phyloP scores from a whole-genome alignment of 176 grass and related monocot genomes.

The Avena insularis region DNA sequence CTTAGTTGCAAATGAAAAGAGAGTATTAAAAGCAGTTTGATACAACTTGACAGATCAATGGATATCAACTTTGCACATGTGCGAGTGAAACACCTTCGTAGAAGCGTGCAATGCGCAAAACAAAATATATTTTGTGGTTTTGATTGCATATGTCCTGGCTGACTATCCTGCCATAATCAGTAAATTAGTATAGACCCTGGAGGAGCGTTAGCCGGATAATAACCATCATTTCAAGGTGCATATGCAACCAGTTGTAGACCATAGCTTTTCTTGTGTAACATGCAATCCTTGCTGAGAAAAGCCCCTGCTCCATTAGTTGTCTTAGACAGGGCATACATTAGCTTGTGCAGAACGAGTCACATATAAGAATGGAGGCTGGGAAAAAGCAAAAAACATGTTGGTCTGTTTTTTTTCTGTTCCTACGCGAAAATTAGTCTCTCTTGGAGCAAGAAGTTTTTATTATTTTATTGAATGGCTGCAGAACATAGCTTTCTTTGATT shows the following conservation, averaged over 20 bases:
- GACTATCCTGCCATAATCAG: background rate
- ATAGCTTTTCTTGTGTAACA: constrained; percentile 23
- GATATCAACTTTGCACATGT: background rate
- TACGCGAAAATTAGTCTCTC: background rate
- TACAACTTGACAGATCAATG: background rate
- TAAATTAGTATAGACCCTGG: background rate
- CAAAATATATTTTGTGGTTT: background rate
- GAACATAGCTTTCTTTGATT: background rate
- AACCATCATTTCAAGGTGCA: background rate
- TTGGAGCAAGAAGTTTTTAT: background rate
- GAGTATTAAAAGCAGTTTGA: background rate
- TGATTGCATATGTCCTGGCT: background rate
- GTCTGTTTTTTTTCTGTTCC: background rate
- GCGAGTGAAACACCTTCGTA: background rate
- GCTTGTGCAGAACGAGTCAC: constrained; percentile 80
- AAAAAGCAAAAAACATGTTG: constrained; percentile 2
- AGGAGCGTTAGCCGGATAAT: background rate
- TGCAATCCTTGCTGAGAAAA: constrained; percentile 71
- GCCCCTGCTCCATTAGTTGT: constrained; percentile 70
- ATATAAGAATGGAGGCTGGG: constrained; percentile 78
- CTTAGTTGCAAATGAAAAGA: background rate
- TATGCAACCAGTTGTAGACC: background rate
- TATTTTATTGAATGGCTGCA: background rate
- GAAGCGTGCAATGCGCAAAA: background rate
- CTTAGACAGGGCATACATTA: constrained; percentile 77